Conservation (phyloP, 75 land plant species). For the Isoetes taiwanensis region DNA sequence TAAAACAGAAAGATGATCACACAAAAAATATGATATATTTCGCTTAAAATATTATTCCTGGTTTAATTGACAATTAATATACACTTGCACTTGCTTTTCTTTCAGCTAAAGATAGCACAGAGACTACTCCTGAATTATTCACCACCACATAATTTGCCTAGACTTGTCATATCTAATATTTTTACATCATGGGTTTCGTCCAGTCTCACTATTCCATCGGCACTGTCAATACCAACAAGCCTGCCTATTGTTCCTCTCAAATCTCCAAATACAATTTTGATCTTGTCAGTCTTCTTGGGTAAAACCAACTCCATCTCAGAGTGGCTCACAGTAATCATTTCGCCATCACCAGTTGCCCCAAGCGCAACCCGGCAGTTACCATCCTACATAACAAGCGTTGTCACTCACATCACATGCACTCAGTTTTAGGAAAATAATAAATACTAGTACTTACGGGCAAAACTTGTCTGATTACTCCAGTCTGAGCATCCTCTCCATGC, state of each 20-base stretch:
- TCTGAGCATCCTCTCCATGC: slow-evolving; percentile 47
- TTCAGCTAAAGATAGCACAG: no score
- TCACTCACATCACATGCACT: neutral
- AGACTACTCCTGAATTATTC: no score
- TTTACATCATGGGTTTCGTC: slow-evolving; percentile 74
- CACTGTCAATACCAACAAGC: slow-evolving; percentile 79
- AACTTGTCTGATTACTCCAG: slow-evolving; percentile 61
- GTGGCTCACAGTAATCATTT: slow-evolving; percentile 35
- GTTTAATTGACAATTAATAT: no score
- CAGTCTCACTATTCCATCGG: slow-evolving; percentile 81
- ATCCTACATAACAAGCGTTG: slow-evolving; percentile 36
- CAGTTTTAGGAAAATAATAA: neutral
- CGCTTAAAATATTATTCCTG: no score
- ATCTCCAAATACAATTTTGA: slow-evolving; percentile 74
- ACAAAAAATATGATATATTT: no score
- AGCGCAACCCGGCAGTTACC: slow-evolving; percentile 59
- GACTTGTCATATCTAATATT: slow-evolving; percentile 62
- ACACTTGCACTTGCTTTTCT: no score
- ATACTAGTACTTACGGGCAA: slow-evolving; percentile 35
- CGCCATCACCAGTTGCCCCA: slow-evolving; percentile 56
- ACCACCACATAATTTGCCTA: slow-evolving; percentile 50
- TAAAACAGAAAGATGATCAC: no score
- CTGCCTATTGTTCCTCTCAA: slow-evolving; percentile 68
- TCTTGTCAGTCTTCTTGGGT: slow-evolving; percentile 70
- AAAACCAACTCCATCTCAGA: slow-evolving; percentile 59